These are phyloP conservation scores for Galerina marginata DNA, from an alignment of 768 basidiomycete species.

Conservation along the genomic window DNA sequence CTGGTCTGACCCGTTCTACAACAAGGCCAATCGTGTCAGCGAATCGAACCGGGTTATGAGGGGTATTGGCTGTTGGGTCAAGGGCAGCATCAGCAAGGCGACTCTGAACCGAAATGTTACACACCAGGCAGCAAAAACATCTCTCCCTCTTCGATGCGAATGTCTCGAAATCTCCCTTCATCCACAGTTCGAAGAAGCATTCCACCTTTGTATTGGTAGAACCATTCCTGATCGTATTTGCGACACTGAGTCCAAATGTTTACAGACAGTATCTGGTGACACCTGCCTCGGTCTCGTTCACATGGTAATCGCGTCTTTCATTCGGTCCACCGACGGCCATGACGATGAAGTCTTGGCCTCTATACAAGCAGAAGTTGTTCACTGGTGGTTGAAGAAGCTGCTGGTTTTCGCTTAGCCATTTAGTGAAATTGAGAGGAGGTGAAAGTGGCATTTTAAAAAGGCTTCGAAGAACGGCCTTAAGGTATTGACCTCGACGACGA, in stretches of 20 bases:
- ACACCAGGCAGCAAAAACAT: slow-evolving; percentile 95
- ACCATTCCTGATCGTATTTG: slow-evolving; percentile 79
- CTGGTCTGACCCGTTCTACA: slow-evolving; percentile 83
- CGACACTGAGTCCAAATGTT: not conserved
- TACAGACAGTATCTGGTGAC: not conserved
- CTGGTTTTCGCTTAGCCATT: slow-evolving; percentile 85
- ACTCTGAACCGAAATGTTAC: slow-evolving; percentile 16
- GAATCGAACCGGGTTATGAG: slow-evolving; percentile 94
- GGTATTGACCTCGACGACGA: too few relatives aligned
- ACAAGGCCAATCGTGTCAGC: slow-evolving; percentile 92
- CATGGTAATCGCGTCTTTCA: slow-evolving; percentile 90
- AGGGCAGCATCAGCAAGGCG: not conserved
- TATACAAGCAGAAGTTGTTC: slow-evolving; percentile 87
- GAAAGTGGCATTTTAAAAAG: slow-evolving; percentile 63
- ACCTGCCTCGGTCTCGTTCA: slow-evolving; percentile 90
- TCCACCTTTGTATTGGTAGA: slow-evolving; percentile 93
- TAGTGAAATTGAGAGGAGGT: slow-evolving; percentile 86
- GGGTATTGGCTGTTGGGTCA: slow-evolving; percentile 76
- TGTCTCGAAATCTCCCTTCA: slow-evolving; percentile 80
- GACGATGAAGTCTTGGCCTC: slow-evolving; percentile 86
- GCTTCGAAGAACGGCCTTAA: too few relatives aligned
- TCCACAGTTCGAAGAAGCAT: slow-evolving; percentile 92
- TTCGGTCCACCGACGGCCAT: slow-evolving; percentile 98
- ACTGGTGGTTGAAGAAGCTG: slow-evolving; percentile 89
- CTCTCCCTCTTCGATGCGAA: slow-evolving; percentile 90